Evolutionary conservation across 2,329 filamentous ascomycete species (phyloP).

Genomic region (Fusarium incarnatum): DNA sequence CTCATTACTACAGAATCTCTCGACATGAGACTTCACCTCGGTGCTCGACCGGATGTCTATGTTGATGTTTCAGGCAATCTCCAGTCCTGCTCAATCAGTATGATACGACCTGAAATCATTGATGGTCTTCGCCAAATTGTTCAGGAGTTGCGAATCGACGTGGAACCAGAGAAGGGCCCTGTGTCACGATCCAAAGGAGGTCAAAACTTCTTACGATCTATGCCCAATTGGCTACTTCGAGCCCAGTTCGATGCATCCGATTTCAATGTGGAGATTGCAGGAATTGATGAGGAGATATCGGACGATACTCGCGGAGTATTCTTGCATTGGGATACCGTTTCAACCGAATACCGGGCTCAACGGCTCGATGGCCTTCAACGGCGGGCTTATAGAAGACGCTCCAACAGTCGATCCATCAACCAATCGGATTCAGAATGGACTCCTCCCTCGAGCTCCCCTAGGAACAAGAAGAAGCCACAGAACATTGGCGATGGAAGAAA

Average conservation of each 20-base stretch:
- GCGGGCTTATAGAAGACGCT: slow-evolving; percentile 73
- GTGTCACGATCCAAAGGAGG: slow-evolving; percentile 62
- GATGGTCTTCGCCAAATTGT: slow-evolving; percentile 93
- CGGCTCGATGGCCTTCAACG: slow-evolving; percentile 73
- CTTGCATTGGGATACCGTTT: slow-evolving; percentile 88
- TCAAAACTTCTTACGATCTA: slow-evolving; percentile 77
- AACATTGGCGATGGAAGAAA: slow-evolving; percentile 80
- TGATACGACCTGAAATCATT: slow-evolving; percentile 92
- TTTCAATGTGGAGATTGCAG: slow-evolving; percentile 90
- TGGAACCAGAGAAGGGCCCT: slow-evolving; percentile 69
- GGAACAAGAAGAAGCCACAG: slow-evolving; percentile 63
- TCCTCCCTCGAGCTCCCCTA: slow-evolving; percentile 54
- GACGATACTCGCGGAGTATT: slow-evolving; percentile 84
- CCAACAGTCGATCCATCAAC: slow-evolving; percentile 77
- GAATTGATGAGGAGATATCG: slow-evolving; percentile 85
- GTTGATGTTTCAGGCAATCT: slow-evolving; percentile 83
- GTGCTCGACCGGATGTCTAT: slow-evolving; percentile 84
- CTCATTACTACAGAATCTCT: slow-evolving; percentile 88
- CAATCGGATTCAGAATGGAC: slow-evolving; percentile 74
- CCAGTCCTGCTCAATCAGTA: slow-evolving; percentile 87
- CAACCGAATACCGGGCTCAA: slow-evolving; percentile 87
- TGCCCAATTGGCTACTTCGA: slow-evolving; percentile 87
- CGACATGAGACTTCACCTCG: slow-evolving; percentile 87
- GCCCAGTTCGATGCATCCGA: slow-evolving; percentile 88
- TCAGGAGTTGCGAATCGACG: slow-evolving; percentile 79